Base-by-base conservation (phyloP, 2,329 filamentous ascomycete genomes). In the Aspergillus novofumigatus region DNA sequence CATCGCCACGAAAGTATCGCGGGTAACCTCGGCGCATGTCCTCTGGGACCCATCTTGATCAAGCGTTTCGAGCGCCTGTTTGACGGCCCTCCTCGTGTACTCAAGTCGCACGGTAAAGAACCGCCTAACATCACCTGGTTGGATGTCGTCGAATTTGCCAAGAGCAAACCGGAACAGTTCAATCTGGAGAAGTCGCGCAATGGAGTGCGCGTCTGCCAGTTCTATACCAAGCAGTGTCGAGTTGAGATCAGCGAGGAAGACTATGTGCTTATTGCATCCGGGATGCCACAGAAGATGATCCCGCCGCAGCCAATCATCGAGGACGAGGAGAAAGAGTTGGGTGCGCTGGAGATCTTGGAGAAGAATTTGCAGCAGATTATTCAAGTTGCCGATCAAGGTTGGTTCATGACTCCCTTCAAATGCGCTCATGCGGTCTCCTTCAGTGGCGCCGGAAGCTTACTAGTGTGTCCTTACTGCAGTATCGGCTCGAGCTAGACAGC, bases 221-320 rank as follows among this genome's bases (percentile, higher is more conserved):
- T 96, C 72, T 86, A 87, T 68, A 86, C 91, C 62, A 92, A 92
- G 69, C 89, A 92, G 59, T 83, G 87, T 62, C 84, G 89, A 50
- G 88, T 95, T 8, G 90, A 96, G 75, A 93, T 96, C 59, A 86
- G 86, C 20, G 91, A 95, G 72, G 91, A 95, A 70, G 91, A 96
- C 70, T 96, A 88, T 80, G 83, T 92, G 45, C 78, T 96, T 62
- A 92, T 96, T 63, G 86, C 86, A 54, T 92, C 89, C 42, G 91
- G 91, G 28, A 89, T 90, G 62, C 84, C 92, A 10, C 90, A 95
- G 72, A 87, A 91, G 69, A 84, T 92, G 74, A 91, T 92, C 20
- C 88, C 91, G 2, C 87, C 88, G 14, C 86, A 92, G 61, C 90
- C 91, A 0, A 87, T 94, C 51, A 85, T 89, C 57, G 91, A 95